A percentile compares a stretch with the other conserved stretches of the same genome.
Evolutionary conservation across 371 early-diverging fungal genomes (phyloP).

Genomic region (Coemansia sp.): DNA sequence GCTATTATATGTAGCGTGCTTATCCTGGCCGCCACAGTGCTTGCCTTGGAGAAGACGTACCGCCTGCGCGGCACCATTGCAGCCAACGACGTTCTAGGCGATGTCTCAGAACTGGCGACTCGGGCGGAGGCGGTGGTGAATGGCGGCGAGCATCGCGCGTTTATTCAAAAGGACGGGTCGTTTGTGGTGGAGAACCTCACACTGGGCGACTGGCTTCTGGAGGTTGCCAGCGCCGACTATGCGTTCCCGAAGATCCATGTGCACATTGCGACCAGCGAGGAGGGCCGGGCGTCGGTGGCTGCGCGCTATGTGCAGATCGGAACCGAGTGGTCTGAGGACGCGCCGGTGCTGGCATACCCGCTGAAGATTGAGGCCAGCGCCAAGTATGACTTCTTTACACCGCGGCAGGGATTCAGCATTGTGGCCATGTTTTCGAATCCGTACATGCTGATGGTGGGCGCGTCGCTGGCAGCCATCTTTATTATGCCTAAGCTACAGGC

Average conservation of each 20-base stretch:
- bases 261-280: constrained; percentile 37
- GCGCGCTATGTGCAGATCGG: constrained; percentile 54
- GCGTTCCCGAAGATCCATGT: constrained; percentile 55
- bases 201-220: constrained; percentile 55
- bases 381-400: constrained; percentile 52
- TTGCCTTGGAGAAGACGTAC: constrained; percentile 31
- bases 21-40: constrained; percentile 11
- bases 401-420: constrained; percentile 56
- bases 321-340: constrained; percentile 52
- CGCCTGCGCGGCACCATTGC: constrained; percentile 39
- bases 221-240: constrained; percentile 51
- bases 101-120: constrained; percentile 37
- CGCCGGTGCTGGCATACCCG: constrained; percentile 52
- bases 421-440: constrained; percentile 57
- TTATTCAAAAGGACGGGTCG: constrained; percentile 52
- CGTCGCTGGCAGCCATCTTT: constrained; percentile 54
- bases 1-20: constrained; percentile 17
- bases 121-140: constrained; percentile 50
- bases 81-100: constrained; percentile 31
- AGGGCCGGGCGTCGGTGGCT: constrained; percentile 47
- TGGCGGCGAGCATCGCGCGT: constrained; percentile 53
- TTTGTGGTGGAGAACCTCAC: constrained; percentile 54
- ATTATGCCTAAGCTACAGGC: constrained; percentile 58
- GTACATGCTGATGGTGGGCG: constrained; percentile 62
- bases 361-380: constrained; percentile 50